phyloP scores from a whole-genome alignment of 176 grass and related monocot genomes.

The Oryza meyeriana region DNA sequence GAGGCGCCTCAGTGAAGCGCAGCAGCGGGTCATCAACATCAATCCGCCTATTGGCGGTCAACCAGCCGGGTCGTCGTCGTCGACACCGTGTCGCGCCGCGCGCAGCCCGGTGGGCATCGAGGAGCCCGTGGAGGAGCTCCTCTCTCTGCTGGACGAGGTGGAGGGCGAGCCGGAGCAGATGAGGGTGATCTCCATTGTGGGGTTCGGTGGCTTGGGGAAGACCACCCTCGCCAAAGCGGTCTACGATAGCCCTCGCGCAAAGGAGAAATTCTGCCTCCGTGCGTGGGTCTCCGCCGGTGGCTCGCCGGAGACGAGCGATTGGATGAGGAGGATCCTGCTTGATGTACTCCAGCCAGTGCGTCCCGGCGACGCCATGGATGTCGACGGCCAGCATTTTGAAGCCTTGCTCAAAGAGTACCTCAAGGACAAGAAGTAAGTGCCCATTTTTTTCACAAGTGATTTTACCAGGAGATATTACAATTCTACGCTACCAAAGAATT shows the following conservation, averaged over 20 bases:
- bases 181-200: slow-evolving; percentile 43
- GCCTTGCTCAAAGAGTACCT: neutral
- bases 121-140: slow-evolving; percentile 9
- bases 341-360: neutral
- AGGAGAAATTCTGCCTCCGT: slow-evolving; percentile 11
- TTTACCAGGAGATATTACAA: too few relatives aligned
- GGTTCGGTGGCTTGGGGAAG: slow-evolving; percentile 38
- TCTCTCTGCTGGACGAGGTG: slow-evolving; percentile 14
- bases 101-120: slow-evolving; percentile 2
- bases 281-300: slow-evolving; percentile 8
- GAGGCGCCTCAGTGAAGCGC: slow-evolving; percentile 13
- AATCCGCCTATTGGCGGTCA: neutral
- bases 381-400: neutral
- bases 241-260: neutral
- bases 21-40: neutral
- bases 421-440: too few relatives aligned
- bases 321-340: neutral
- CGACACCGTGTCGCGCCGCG: neutral
- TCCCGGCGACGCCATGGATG: neutral
- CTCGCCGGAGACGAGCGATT: neutral
- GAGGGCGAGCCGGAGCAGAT: slow-evolving; percentile 14
- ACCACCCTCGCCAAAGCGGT: slow-evolving; percentile 33
- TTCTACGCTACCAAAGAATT: too few relatives aligned
- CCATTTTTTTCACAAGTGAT: too few relatives aligned
- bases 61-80: neutral